These are phyloP conservation scores for Phyllosticta citribraziliensis DNA, from an alignment of 2,329 filamentous ascomycete species.

Conservation along the genomic window DNA sequence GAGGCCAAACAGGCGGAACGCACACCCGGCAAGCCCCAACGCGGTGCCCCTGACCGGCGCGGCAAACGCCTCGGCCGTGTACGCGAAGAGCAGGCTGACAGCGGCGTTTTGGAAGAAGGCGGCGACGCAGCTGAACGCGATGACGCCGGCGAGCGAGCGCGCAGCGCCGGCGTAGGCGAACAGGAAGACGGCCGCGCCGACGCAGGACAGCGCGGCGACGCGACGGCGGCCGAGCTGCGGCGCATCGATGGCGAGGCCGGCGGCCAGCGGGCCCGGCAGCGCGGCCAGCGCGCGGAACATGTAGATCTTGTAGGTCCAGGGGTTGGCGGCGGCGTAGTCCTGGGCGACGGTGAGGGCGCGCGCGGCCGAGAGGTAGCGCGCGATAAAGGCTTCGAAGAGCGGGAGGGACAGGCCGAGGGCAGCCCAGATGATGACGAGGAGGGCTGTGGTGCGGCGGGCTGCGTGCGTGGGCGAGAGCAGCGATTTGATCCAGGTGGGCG, in stretches of 20 bases:
- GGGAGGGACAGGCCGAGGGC: conserved; percentile 38
- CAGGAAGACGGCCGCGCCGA: conserved; percentile 33
- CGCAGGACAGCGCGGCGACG: conserved; percentile 34
- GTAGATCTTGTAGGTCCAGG: conserved; percentile 43
- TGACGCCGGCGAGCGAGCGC: conserved; percentile 45
- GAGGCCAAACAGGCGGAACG: conserved; percentile 58
- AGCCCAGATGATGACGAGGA: conserved; percentile 34
- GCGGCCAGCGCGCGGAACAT: conserved; percentile 46
- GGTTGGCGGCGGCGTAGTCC: conserved; percentile 40
- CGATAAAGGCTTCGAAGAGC: conserved; percentile 42
- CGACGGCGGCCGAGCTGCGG: conserved; percentile 32
- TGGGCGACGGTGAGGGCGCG: conserved; percentile 25
- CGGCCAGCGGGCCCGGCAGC: conserved; percentile 38
- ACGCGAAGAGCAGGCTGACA: conserved; percentile 66
- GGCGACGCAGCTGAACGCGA: conserved; percentile 57
- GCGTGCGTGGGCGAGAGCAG: conserved; percentile 32
- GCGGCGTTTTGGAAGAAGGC: conserved; percentile 51
- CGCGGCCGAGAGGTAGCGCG: conserved; percentile 33
- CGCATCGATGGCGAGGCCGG: conserved; percentile 29
- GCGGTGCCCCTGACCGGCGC: conserved; percentile 62
- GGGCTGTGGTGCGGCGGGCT: conserved; percentile 23
- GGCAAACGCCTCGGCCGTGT: conserved; percentile 68
- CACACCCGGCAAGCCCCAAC: conserved; percentile 59
- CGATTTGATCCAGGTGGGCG: conserved; percentile 21
- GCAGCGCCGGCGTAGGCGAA: conserved; percentile 36